Percentiles rank a stretch among this genome's conserved stretches.
These are phyloP conservation scores for Hypoxylon sp. DNA, from an alignment of 2,329 filamentous ascomycete species.

Conservation along the genomic window DNA sequence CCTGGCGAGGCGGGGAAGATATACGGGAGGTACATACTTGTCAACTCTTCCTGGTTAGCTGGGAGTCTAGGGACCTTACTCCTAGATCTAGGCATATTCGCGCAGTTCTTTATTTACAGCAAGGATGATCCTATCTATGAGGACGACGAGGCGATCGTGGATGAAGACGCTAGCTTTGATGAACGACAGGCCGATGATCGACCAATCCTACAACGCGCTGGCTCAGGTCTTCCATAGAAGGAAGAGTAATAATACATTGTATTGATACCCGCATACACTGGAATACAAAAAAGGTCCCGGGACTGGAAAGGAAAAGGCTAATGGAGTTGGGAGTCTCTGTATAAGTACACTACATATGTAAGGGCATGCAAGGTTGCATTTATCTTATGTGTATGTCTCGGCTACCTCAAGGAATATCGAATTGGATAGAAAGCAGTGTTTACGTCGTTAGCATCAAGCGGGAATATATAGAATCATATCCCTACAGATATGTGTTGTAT, in stretches of 20 bases:
- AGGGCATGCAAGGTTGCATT: constrained; percentile 4
- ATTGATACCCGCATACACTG: constrained; percentile 25
- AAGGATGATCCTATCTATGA: constrained; percentile 57
- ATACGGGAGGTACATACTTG: constrained; percentile 86
- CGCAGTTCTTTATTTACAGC: constrained; percentile 90
- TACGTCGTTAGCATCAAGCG: background rate
- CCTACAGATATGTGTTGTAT: background rate
- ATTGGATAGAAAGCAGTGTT: background rate
- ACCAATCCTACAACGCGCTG: constrained; percentile 52
- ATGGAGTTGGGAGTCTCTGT: constrained; percentile 22
- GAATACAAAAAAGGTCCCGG: constrained; percentile 27
- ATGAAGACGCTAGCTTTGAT: constrained; percentile 48
- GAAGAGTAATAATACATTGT: background rate
- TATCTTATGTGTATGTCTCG: background rate
- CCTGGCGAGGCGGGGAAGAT: constrained; percentile 75
- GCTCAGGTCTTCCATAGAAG: constrained; percentile 45
- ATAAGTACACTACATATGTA: constrained; percentile 8
- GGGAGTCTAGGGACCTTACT: constrained; percentile 90
- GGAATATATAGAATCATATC: background rate
- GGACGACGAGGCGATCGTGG: constrained; percentile 51
- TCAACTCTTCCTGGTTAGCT: constrained; percentile 91
- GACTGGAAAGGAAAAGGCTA: constrained; percentile 27
- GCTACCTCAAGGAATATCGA: background rate
- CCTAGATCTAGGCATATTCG: constrained; percentile 88
- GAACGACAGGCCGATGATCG: constrained; percentile 51